Evolutionary conservation across 768 basidiomycete species (phyloP), one percentile per base, ranked within the genome.

Genomic region (Pulveroboletus sp.): DNA sequence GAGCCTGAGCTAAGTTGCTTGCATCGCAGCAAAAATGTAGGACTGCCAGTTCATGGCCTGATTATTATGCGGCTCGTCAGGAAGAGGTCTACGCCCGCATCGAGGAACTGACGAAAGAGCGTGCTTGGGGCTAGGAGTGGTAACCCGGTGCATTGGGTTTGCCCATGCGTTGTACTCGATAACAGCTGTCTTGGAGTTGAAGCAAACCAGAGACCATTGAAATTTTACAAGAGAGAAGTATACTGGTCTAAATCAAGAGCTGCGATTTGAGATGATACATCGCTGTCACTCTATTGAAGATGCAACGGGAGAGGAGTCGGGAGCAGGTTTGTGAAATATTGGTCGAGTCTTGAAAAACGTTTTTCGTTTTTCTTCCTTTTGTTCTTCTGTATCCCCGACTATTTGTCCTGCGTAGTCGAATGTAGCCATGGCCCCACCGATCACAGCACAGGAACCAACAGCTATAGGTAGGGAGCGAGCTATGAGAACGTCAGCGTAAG

Each of bases 401-500:
- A 86, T 68, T 58, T 82, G 74, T 45, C 92, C 90, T 20, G 85
- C 79, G 55, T 86, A 87, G 58, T 93, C 87, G 63, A 86, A 90
- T 34, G 82, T 79, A 14, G 91, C 94, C 65, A 93, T 80, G 6
- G 84, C 76, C 12, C 84, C 84, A 43, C 90, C 93, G 48, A 94
- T 73, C 42, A 86, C 73, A 2, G 77, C 84, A 64, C 92, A 94
- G 27, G 86, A 82, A 19, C 82, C 88, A 16, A 93, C 58, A 25
- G 88, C 92, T 62, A 85, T 73, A 6, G 93, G 93, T 56, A 95
- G 59, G 27, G 93, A 97, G 51, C 88, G 86, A 45, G 82, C 92
- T 94, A 55, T 45, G 35, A 36, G 9, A 45, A n/a, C 13, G 13
- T 21, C 29, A 45, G 33, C 4, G 49, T 66, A 29, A 63, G 55